These are phyloP conservation scores for Angophora floribunda DNA, from an alignment of 345 rosid genomes.

Conservation along the genomic window DNA sequence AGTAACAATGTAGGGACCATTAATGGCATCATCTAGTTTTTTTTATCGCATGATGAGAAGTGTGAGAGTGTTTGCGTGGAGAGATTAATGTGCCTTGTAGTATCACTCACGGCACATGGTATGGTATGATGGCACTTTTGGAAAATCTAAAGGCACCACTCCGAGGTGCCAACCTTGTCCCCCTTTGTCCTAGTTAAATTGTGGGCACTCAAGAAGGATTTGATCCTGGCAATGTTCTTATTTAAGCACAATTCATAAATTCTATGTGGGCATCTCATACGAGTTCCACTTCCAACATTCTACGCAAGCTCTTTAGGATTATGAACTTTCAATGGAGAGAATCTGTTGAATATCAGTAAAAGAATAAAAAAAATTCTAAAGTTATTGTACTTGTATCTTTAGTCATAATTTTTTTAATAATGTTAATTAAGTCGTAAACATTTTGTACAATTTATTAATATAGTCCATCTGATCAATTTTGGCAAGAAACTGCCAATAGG, in stretches of 20 bases:
- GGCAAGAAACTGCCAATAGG: accelerated
- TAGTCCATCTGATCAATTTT: too few relatives aligned
- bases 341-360: too few relatives aligned
- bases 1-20: background rate
- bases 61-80: background rate
- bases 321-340: background rate
- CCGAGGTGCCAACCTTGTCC: background rate
- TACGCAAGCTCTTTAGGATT: background rate
- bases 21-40: background rate
- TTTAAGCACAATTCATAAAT: too few relatives aligned
- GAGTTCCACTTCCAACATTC: background rate
- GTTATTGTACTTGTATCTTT: too few relatives aligned
- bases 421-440: too few relatives aligned
- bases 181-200: background rate
- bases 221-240: too few relatives aligned
- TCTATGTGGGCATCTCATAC: background rate
- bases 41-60: background rate
- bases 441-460: too few relatives aligned
- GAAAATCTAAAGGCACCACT: background rate
- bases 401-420: too few relatives aligned
- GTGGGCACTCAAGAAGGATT: background rate
- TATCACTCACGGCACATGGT: background rate
- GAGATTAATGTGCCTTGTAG: background rate
- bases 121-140: background rate
- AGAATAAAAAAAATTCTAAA: too few relatives aligned